phyloP scores from a whole-genome alignment of 2,329 filamentous ascomycete genomes.

The Epichloe sibirici region DNA sequence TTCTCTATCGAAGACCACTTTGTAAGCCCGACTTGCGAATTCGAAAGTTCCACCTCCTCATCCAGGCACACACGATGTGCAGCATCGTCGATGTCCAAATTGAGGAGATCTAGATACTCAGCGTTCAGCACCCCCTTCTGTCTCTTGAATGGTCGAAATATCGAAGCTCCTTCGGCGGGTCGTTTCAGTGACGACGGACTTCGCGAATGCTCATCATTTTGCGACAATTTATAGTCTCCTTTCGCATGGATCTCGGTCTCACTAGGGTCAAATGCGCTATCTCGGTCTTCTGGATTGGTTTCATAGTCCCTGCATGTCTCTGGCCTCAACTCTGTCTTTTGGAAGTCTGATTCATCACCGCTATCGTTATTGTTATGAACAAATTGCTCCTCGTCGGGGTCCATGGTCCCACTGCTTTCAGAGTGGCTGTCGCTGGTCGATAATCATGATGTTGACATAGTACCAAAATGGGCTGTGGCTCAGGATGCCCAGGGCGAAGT shows the following conservation, averaged over 20 bases:
- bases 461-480: constrained; percentile 9
- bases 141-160: constrained; percentile 31
- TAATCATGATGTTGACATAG: constrained; percentile 15
- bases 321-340: neutral
- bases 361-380: constrained; percentile 4
- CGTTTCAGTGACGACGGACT: constrained; percentile 18
- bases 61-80: constrained; percentile 23
- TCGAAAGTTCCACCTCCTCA: constrained; percentile 21
- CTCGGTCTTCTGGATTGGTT: neutral
- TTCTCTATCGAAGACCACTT: constrained; percentile 65
- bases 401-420: constrained; percentile 16
- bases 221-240: neutral
- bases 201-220: constrained; percentile 1
- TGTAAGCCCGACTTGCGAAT: constrained; percentile 53
- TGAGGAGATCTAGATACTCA: constrained; percentile 39
- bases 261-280: neutral
- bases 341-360: neutral
- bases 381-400: constrained; percentile 14
- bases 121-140: constrained; percentile 29
- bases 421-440: constrained; percentile 9
- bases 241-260: constrained; percentile 2
- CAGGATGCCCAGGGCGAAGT: neutral
- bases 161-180: constrained; percentile 13
- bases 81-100: constrained; percentile 45
- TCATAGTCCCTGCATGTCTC: neutral